Evolutionary conservation across 306 rosid species (phyloP).

Genomic region (Quercus alba): DNA sequence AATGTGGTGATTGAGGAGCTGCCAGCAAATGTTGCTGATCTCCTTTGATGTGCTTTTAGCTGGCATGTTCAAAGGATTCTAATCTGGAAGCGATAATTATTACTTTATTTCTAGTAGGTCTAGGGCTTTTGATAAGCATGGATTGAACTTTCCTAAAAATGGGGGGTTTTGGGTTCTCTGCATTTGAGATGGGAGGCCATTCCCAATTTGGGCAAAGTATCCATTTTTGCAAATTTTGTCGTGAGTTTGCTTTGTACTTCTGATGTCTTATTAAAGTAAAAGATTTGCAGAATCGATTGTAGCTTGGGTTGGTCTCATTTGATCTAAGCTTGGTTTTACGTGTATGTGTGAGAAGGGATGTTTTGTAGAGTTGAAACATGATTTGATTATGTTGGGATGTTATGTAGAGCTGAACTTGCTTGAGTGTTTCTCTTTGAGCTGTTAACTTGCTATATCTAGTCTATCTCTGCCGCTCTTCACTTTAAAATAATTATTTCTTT

Average conservation of each 20-base stretch:
- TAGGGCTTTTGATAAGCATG: constrained; percentile 23
- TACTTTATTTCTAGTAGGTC: constrained; percentile 27
- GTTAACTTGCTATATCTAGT: background rate
- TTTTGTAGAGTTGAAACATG: constrained; percentile 10
- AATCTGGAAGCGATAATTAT: constrained; percentile 25
- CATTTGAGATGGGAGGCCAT: constrained; percentile 20
- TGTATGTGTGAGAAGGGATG: constrained; percentile 18
- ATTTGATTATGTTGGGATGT: background rate
- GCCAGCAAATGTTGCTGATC: constrained; percentile 72
- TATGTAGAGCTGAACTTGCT: background rate
- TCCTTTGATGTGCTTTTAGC: constrained; percentile 44
- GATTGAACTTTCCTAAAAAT: constrained; percentile 22
- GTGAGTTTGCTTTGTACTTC: constrained; percentile 30
- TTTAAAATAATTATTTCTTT: background rate
- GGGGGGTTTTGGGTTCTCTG: constrained; percentile 23
- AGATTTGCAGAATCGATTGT: constrained; percentile 22
- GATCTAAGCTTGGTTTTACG: constrained; percentile 16
- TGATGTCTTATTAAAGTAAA: constrained; percentile 14
- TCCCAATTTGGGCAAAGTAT: constrained; percentile 31
- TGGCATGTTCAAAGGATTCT: constrained; percentile 25
- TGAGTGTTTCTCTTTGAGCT: background rate
- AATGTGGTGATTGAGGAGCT: constrained; percentile 64
- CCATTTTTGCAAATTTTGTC: constrained; percentile 39
- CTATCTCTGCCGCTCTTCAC: background rate
- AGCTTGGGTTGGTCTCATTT: constrained; percentile 20